Evolutionary conservation across 2,329 filamentous ascomycete genomes (phyloP), one percentile per base, ranked within the genome.

Genomic region (Polychaeton citri): DNA sequence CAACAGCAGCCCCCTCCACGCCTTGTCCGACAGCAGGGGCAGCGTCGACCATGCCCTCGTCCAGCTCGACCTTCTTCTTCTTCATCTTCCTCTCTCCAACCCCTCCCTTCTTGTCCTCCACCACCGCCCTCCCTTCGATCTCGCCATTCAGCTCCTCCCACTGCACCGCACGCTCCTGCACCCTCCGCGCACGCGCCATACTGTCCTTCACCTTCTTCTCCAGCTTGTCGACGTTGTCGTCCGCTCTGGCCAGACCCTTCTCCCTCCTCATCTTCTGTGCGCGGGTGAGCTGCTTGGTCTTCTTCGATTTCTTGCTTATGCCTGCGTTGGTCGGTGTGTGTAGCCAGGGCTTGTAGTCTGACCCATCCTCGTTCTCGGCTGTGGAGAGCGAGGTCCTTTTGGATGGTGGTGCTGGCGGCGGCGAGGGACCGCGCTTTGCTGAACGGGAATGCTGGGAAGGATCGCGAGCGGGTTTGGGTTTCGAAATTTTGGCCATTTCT

Each of bases 271-370:
- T 46, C 5, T 66, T 61, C 52, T 77, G 73, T 6, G 66, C 61
- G 34, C 68, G 65, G 18, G 64, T 69, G 45, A 69, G 44, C 15
- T 58, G 59, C 48, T 73, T 73, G 41, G 63, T 61, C 55, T 75
- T 81, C 41, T 64, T 51, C 4, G 28, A 26, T 60, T 79, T 83
- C 58, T 82, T 85, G 37, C 63, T 61, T 7, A 88, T 68, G 19
- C 83, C 82, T 13, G 76, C 70, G 52, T 77, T 72, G 45, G 81
- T 78, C 12, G 78, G 73, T 26, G 74, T 74, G 28, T 85, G 72
- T 13, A 83, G 68, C n/a, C 81, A 76, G 19, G 76, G 74, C 4
- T 76, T 71, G 40, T 63, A 54, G 43, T 69, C 61, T 39, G 60
- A 4, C 30, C 30, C 30, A 10, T 19, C 18, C 12, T 4, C 30